These are phyloP conservation scores for Lasiodiplodia sp. DNA, from an alignment of 2,329 filamentous ascomycete genomes.

Conservation along the genomic window DNA sequence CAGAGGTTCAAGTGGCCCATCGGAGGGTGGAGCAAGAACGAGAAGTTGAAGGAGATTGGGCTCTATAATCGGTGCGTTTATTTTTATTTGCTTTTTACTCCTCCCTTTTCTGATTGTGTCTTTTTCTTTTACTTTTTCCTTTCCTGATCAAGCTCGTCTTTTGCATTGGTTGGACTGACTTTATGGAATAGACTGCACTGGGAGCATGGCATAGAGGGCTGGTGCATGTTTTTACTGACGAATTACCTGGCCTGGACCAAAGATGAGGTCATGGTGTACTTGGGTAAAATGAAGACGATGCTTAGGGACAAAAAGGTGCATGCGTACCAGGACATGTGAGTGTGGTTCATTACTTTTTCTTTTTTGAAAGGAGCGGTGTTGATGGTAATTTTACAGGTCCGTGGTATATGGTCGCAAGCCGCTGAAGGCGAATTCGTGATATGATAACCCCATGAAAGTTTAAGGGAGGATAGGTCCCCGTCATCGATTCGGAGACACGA, in stretches of 20 bases:
- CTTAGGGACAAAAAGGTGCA: slow-evolving; percentile 19
- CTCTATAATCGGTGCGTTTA: slow-evolving; percentile 34
- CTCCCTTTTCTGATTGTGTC: not conserved
- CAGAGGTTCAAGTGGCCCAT: slow-evolving; percentile 47
- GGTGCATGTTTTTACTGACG: slow-evolving; percentile 25
- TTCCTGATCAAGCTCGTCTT: not conserved
- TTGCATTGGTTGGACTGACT: not conserved
- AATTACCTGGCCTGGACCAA: slow-evolving; percentile 4
- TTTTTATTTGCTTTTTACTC: too few relatives aligned
- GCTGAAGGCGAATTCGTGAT: not conserved
- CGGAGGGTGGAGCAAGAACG: slow-evolving; percentile 38
- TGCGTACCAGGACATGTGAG: slow-evolving; percentile 24
- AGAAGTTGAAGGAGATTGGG: slow-evolving; percentile 61
- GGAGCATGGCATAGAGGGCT: slow-evolving; percentile 37
- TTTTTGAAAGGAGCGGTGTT: not conserved
- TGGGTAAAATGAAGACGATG: not conserved
- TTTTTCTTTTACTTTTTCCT: not conserved
- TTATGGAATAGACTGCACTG: slow-evolving; percentile 1
- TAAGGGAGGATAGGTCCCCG: too few relatives aligned
- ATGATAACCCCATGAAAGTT: not conserved
- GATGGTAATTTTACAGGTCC: not conserved
- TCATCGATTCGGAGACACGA: too few relatives aligned
- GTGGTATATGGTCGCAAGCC: slow-evolving; percentile 8
- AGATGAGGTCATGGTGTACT: slow-evolving; percentile 6
- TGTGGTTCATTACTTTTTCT: not conserved